Percentiles rank a stretch among this genome's conserved stretches.
Evolutionary conservation across 2,329 filamentous ascomycete species (phyloP).

Genomic region (Ophiostoma himal-ulmi): DNA sequence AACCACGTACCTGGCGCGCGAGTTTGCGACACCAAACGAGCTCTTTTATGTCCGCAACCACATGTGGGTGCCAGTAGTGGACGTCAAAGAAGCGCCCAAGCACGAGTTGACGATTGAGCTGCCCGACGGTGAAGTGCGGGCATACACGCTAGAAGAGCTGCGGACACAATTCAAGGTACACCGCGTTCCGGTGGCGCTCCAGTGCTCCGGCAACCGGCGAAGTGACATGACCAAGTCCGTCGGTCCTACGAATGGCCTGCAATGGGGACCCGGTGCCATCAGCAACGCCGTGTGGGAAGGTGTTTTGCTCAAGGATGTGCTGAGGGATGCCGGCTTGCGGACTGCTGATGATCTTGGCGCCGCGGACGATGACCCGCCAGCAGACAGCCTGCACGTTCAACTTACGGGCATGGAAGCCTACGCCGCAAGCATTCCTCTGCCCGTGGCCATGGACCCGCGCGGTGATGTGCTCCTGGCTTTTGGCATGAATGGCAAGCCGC

Average conservation of each 20-base stretch:
- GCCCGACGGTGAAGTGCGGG: constrained; percentile 46
- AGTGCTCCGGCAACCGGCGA: constrained; percentile 57
- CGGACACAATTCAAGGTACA: constrained; percentile 46
- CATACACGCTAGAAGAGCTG: constrained; percentile 51
- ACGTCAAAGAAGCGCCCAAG: constrained; percentile 31
- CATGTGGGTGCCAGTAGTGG: constrained; percentile 52
- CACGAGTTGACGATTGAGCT: constrained; percentile 54
- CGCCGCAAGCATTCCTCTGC: constrained; percentile 55
- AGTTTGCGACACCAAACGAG: constrained; percentile 50
- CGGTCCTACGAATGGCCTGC: constrained; percentile 50
- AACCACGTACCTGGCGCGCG: constrained; percentile 39
- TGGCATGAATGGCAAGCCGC: constrained; percentile 58
- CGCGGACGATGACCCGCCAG: constrained; percentile 28
- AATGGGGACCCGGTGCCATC: constrained; percentile 56
- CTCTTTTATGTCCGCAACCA: constrained; percentile 58
- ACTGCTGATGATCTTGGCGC: constrained; percentile 14
- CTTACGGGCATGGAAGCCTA: constrained; percentile 57
- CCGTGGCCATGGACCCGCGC: constrained; percentile 51
- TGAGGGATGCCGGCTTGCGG: constrained; percentile 49
- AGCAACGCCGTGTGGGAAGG: constrained; percentile 56
- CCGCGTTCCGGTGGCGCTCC: constrained; percentile 50
- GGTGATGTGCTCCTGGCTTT: constrained; percentile 63
- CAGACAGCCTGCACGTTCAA: constrained; percentile 51
- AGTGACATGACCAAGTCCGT: constrained; percentile 51
- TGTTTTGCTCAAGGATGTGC: constrained; percentile 49